phyloP scores from a whole-genome alignment of 2,329 filamentous ascomycete genomes.

The Clonostachys sp. region DNA sequence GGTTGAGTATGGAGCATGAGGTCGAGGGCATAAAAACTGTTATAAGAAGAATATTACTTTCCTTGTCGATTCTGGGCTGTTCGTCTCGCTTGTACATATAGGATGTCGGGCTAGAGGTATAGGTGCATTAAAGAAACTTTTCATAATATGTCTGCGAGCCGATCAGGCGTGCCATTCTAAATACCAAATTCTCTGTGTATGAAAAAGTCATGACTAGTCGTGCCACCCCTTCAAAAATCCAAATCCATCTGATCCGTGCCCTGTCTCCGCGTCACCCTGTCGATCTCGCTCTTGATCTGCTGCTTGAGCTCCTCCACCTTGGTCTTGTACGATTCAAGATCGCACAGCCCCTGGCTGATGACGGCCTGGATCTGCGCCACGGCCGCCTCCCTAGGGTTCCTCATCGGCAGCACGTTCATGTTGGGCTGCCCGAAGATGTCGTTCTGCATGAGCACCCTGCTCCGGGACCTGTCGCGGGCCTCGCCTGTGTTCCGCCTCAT shows the following conservation, averaged over 20 bases:
- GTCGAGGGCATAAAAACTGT: slow-evolving; percentile 1
- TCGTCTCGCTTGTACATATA: slow-evolving; percentile 33
- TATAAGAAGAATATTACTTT: slow-evolving; percentile 1
- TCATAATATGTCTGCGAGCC: no score
- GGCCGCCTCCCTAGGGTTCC: not conserved
- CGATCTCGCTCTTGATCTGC: not conserved
- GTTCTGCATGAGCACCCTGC: slow-evolving; percentile 8
- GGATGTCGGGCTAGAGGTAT: slow-evolving; percentile 16
- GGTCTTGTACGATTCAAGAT: slow-evolving; percentile 15
- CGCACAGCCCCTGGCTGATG: slow-evolving; percentile 1
- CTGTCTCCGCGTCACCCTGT: not conserved
- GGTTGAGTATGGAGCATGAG: slow-evolving; percentile 50
- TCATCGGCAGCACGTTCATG: no score
- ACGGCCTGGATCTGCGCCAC: not conserved
- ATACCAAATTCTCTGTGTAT: no score
- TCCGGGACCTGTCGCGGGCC: not conserved
- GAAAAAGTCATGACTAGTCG: no score
- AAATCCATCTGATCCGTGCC: not conserved
- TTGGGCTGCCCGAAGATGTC: slow-evolving; percentile 13
- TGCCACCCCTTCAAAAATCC: no score
- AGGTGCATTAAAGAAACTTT: no score
- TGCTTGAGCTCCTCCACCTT: not conserved
- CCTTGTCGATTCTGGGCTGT: slow-evolving; percentile 7
- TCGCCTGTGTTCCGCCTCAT: slow-evolving; percentile 8
- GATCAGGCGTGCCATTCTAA: no score